Percentiles rank a stretch among this genome's conserved stretches.
phyloP scores from a whole-genome alignment of 2,329 filamentous ascomycete genomes.

The Botryotinia narcissicola region DNA sequence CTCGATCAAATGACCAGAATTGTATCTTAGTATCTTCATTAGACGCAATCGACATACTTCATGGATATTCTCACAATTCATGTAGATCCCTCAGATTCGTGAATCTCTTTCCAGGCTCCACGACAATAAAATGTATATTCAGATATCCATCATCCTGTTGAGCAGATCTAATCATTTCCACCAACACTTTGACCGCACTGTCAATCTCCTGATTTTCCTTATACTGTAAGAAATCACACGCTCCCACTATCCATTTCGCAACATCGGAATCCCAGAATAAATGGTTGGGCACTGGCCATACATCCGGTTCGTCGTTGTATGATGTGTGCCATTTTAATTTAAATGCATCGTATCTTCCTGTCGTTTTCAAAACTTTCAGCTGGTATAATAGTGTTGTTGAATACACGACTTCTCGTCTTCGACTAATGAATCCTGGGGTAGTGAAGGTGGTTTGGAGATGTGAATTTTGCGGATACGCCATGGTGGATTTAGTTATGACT shows the following conservation, averaged over 20 bases:
- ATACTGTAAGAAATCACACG: constrained; percentile 53
- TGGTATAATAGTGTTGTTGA: constrained; percentile 50
- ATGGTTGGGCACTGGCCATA: constrained; percentile 57
- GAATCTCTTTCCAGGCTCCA: constrained; percentile 54
- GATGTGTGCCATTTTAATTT: constrained; percentile 54
- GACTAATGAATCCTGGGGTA: constrained; percentile 39
- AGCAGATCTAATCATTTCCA: constrained; percentile 54
- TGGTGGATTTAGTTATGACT: constrained; percentile 19
- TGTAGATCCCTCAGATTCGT: constrained; percentile 60
- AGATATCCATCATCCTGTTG: constrained; percentile 61
- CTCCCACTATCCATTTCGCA: constrained; percentile 62
- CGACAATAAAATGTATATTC: constrained; percentile 62
- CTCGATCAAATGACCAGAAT: constrained; percentile 61
- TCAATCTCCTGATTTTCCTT: constrained; percentile 48
- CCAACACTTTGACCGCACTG: constrained; percentile 53
- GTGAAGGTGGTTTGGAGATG: constrained; percentile 40
- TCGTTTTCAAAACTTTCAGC: constrained; percentile 51
- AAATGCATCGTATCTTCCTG: constrained; percentile 58
- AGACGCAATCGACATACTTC: constrained; percentile 26
- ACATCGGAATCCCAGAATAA: constrained; percentile 59
- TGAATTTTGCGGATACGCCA: constrained; percentile 45
- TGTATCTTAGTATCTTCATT: constrained; percentile 45
- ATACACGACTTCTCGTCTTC: constrained; percentile 44
- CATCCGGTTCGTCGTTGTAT: constrained; percentile 49
- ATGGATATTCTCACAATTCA: constrained; percentile 47